Percentiles rank a stretch among this genome's conserved stretches.
Evolutionary conservation across 441 rosid genomes (phyloP).

Genomic region (Francoa sonchifolia): DNA sequence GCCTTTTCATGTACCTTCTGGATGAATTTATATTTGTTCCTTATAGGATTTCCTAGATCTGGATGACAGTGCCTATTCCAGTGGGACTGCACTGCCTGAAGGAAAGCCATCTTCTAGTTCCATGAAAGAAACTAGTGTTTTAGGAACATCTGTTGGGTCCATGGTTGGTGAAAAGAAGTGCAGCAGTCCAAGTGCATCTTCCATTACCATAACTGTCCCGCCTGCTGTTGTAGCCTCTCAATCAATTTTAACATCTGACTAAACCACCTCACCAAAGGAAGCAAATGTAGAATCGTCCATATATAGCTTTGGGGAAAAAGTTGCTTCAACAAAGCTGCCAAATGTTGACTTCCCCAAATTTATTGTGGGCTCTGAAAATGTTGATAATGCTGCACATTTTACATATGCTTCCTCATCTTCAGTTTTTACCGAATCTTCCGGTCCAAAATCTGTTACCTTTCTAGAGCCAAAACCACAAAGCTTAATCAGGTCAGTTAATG

Average conservation of each 20-base stretch:
- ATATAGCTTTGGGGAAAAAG: constrained; percentile 20
- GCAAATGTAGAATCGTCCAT: constrained; percentile 15
- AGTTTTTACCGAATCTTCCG: constrained; percentile 18
- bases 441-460: constrained; percentile 14
- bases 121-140: constrained; percentile 18
- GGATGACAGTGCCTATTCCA: constrained; percentile 42
- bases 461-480: constrained; percentile 19
- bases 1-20: not conserved
- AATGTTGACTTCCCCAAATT: constrained; percentile 17
- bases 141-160: constrained; percentile 22
- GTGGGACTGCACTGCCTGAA: constrained; percentile 23
- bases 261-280: constrained; percentile 13
- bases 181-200: constrained; percentile 13
- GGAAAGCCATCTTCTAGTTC: constrained; percentile 17
- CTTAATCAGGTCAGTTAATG: constrained; percentile 38
- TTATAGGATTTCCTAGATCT: constrained; percentile 59
- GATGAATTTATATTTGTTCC: not conserved
- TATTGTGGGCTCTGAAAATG: constrained; percentile 14
- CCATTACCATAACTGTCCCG: constrained; percentile 24
- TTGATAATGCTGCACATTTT: constrained; percentile 13
- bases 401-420: constrained; percentile 8
- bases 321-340: constrained; percentile 18
- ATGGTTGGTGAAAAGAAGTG: constrained; percentile 23
- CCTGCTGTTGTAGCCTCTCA: constrained; percentile 18
- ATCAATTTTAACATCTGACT: constrained; percentile 20